Base-by-base conservation (phyloP, 179 eudicot species). In the Pouteria campechiana region DNA sequence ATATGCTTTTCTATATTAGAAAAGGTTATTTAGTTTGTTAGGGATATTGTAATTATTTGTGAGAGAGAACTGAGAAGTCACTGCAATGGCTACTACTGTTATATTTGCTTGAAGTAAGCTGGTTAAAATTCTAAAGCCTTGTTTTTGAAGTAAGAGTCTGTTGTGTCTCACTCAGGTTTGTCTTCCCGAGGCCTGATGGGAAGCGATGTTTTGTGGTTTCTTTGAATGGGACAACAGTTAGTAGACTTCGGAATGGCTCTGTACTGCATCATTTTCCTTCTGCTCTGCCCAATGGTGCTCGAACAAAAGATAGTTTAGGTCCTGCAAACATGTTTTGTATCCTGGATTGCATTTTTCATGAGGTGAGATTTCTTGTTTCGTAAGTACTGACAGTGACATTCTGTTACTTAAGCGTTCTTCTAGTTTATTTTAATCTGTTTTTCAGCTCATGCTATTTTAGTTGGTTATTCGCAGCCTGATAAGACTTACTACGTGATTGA, bases 191-290 rank as follows among this genome's bases (percentile, higher is more conserved):
- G 63, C 98, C 98, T 6, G 63, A 95, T 52, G 98, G 98, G n/a
- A 86, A 82, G 63, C 68, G 95, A 46, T 90, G 98, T 54, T 86
- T 90, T 74, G 94, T 90, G 18, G 98, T 90, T 22, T 86, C 98
- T 32, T 76, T 81, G 11, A 79, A 90, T 68, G 98, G 98, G 42
- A 79, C 84, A 32, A 90, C 98, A 34, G 65, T 81, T 46, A 90
- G 94, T 59, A 79, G 95, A 53, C 75, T 76, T 33, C 82, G 98
- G 2, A 90, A 90, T 58, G 98, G 98, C 32, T 60, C 77, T 17
- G 56, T 67, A 17, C 56, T 90, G 65, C 98, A 90, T 55, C 79
- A 75, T 27, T 90, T 90, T 53, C 98, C 95, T 15, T 90, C 98
- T 60, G 79, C 94, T 51, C 50, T 90, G 42, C 98, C 98, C 15